Base-by-base conservation (phyloP, 306 rosid genomes). In the Sphenostylis stenocarpa region DNA sequence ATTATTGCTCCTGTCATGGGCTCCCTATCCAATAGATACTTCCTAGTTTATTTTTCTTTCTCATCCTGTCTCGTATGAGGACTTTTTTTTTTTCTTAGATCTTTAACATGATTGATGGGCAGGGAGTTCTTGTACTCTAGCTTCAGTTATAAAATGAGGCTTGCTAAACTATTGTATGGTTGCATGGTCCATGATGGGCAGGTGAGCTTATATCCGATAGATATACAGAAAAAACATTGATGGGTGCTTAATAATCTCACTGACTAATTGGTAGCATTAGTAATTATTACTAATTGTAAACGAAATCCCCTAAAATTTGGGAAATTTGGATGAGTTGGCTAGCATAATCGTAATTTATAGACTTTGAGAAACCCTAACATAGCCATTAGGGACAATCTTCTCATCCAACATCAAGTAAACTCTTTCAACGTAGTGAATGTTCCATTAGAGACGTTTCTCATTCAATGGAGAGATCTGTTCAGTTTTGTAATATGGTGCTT, bases 41-140 rank as follows among this genome's bases (percentile, higher is more conserved):
- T 38, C 9, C 39, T 6, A 24, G 36, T 75, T 58, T 69, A 57
- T 10, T 72, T 72, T 56, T 10, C 36, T 58, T 56, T 31, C 45
- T 57, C 62, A 31, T 20, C 2, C 1, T 4, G 4, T 53, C 41
- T 61, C 7, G 31, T 41, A 19, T 24, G 62, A 62, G 31, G 78
- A 8, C 7, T 26, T 5, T 26, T 3, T 23, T 58, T 34, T 10
- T 10, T 2, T 9, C 28, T 57, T 57, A 23, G 17, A 33, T 34
- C 34, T 49, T 48, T 49, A 12, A 39, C 19, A 24, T 58, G 60
- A 73, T 43, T n/a, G 14, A 26, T n/a, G n/a, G n/a, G n/a, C 20
- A 7, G 2, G 45, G 44, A 65, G 56, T 66, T 76, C 53, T 52
- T 65, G 67, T 12, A 66, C 49, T 51, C 26, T 41, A 76, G 53